Evolutionary conservation across 345 rosid genomes (phyloP).

Genomic region (Eucalyptus melliodora): DNA sequence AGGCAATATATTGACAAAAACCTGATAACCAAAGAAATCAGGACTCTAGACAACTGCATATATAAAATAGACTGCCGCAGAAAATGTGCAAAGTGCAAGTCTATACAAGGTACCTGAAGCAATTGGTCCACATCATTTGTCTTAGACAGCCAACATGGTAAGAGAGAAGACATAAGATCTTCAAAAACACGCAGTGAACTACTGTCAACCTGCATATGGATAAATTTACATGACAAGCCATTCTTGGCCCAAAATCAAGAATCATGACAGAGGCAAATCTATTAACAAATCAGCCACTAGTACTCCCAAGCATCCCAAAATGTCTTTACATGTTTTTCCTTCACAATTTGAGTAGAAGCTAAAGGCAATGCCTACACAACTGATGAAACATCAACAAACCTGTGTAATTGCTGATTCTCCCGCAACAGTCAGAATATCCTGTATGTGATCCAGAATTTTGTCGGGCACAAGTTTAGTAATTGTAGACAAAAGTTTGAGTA

Average conservation of each 20-base stretch:
- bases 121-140: slow-evolving; percentile 34
- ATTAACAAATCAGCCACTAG: neutral
- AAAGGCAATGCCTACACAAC: neutral
- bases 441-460: slow-evolving; percentile 45
- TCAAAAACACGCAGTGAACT: slow-evolving; percentile 67
- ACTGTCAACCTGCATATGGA: slow-evolving; percentile 48
- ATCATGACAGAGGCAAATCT: neutral
- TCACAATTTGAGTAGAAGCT: neutral
- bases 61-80: neutral
- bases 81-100: neutral
- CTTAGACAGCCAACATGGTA: slow-evolving; percentile 82
- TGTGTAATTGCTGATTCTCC: slow-evolving; percentile 77
- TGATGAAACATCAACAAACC: slow-evolving; percentile 35
- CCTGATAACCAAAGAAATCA: slow-evolving; percentile 21
- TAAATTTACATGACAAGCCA: neutral
- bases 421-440: slow-evolving; percentile 48
- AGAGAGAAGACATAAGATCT: slow-evolving; percentile 60
- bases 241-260: neutral
- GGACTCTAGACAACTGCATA: neutral
- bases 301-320: neutral
- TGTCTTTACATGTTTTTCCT: neutral
- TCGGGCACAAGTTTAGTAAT: slow-evolving; percentile 55
- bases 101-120: slow-evolving; percentile 46
- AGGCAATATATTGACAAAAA: slow-evolving; percentile 73
- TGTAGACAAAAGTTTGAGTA: slow-evolving; percentile 52